Conservation (phyloP, 164 flowering plant species). For the grape (Vitis vinifera) region ASM3070453v1 NC_081807.1:1418501-1419000, state of each 20-base stretch:
- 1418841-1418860: constrained; percentile 22
- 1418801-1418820: constrained; percentile 15
- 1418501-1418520: constrained; percentile 98
- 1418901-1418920: constrained; percentile 13
- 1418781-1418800: constrained; percentile 17
- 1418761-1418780: constrained; percentile 16
- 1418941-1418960: constrained; percentile 13
- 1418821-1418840: constrained; percentile 17
- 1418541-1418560: constrained; percentile 93
- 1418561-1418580: constrained; percentile 94
- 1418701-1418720: constrained; percentile 97
- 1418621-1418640: constrained; percentile 48
- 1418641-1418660: constrained; percentile 71
- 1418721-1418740: constrained; percentile 57
- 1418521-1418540: constrained; percentile 98
- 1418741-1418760: constrained; percentile 26
- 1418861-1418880: constrained; percentile 14
- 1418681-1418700: constrained; percentile 74
- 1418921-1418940: constrained; percentile 14
- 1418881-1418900: constrained; percentile 12
- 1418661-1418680: constrained; percentile 65
- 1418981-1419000: constrained; percentile 13
- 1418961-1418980: constrained; percentile 13
- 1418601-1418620: constrained; percentile 65
- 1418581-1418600: constrained; percentile 89